Percentiles rank a stretch among this genome's conserved stretches.
Evolutionary conservation across 2,329 filamentous ascomycete genomes (phyloP).

Genomic region (Albophoma yamanashiensis): DNA sequence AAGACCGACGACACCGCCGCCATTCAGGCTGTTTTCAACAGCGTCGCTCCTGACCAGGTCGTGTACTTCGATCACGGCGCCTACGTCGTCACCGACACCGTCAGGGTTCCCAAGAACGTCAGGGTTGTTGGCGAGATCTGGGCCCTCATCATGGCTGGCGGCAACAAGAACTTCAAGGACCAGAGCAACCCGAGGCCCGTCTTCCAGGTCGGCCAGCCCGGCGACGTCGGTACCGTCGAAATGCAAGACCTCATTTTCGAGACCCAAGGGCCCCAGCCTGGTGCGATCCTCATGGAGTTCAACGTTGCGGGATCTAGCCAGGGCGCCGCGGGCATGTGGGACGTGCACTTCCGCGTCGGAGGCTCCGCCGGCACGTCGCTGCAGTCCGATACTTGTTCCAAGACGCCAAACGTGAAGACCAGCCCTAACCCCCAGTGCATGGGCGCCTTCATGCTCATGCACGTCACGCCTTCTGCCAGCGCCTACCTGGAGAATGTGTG

Average conservation of each 20-base stretch:
- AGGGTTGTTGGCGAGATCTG: slow-evolving; percentile 87
- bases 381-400: slow-evolving; percentile 68
- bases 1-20: slow-evolving; percentile 75
- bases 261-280: slow-evolving; percentile 72
- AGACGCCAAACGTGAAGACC: slow-evolving; percentile 56
- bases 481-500: slow-evolving; percentile 82
- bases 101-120: slow-evolving; percentile 66
- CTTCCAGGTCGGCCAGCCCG: slow-evolving; percentile 70
- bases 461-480: slow-evolving; percentile 50
- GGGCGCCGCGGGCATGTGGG: slow-evolving; percentile 77
- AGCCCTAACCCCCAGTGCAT: slow-evolving; percentile 56
- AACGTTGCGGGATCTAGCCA: slow-evolving; percentile 61
- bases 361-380: slow-evolving; percentile 76
- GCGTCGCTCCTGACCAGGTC: slow-evolving; percentile 50
- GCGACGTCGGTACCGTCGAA: slow-evolving; percentile 71
- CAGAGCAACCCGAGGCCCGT: slow-evolving; percentile 69
- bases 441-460: slow-evolving; percentile 61
- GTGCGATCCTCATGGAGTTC: slow-evolving; percentile 87
- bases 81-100: slow-evolving; percentile 59
- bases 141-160: slow-evolving; percentile 79
- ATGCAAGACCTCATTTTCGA: slow-evolving; percentile 82
- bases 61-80: slow-evolving; percentile 69
- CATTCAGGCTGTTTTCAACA: slow-evolving; percentile 70
- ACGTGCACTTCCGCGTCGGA: slow-evolving; percentile 90
- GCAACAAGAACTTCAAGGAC: slow-evolving; percentile 59